Evolutionary conservation across 441 rosid genomes (phyloP), one percentile per base, ranked within the genome.

Genomic region (Mallotus japonicus): DNA sequence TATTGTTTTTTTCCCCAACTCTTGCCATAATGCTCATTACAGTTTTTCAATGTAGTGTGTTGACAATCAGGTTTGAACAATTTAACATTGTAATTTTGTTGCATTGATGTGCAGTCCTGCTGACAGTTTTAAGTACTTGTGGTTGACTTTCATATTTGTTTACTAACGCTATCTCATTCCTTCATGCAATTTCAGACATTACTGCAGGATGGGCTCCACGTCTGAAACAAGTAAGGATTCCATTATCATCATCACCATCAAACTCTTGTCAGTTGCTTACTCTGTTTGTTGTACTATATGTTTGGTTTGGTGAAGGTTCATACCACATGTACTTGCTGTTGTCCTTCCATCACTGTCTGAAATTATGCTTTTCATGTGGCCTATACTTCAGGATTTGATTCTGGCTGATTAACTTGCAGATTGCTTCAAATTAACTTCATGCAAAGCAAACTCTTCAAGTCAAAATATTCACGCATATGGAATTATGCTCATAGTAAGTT

Each of bases 391-490:
- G 46, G 49, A 64, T 64, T 74, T 77, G 53, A 74, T 55, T 63
- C 70, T 54, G 71, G 44, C 69, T 67, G 65, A 66, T 73, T 65
- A 44, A 78, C 59, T 76, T 81, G 84, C 88, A 93, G 99, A 85
- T 46, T 93, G 99, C 75, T 90, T 90, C 83, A 91, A 87, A 86
- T 84, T 93, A 80, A 82, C 95, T 76, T 85, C 92, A 19, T 93
- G 98, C 76, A 70, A 87, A 71, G 83, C 90, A 65, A 87, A 88
- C 54, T 81, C 96, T 11, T 80, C 84, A 16, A 83, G 78, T 79
- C 97, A 96, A 85, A 89, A 96, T 85, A 85, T 93, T 76, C 97
- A 90, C 80, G 92, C 91, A 28, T 90, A 90, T 75, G 99, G 99
- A 44, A 73, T 88, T 77, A 79, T 95, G 96, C 87, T 96, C 72